Percentiles rank a stretch among this genome's conserved stretches.
Evolutionary conservation across 441 rosid species (phyloP).

Genomic region (Cnidoscolus chayamansa): DNA sequence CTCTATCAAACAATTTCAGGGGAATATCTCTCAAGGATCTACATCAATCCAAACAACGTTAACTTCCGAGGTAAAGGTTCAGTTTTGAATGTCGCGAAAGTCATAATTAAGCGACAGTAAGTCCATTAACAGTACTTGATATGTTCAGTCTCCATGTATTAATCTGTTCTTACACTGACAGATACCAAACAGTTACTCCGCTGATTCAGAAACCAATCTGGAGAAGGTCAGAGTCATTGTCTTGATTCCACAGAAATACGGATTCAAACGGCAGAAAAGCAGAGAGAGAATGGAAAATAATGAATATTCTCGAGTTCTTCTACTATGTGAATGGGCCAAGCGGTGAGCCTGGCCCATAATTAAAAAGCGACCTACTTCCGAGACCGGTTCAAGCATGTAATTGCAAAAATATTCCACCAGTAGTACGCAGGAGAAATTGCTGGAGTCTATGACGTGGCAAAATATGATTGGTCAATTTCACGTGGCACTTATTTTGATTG

Average conservation of each 20-base stretch:
- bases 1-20: no score
- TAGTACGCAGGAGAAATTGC: background rate
- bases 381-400: conserved; percentile 17
- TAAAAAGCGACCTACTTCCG: background rate
- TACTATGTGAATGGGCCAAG: no score
- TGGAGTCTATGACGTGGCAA: conserved; percentile 37
- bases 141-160: background rate
- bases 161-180: no score
- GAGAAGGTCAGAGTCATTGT: background rate
- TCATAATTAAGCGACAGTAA: background rate
- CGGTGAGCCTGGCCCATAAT: background rate
- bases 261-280: background rate
- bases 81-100: background rate
- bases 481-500: conserved; percentile 54
- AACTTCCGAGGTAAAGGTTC: background rate
- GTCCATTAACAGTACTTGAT: background rate
- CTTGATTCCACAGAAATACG: background rate
- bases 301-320: no score
- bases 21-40: background rate
- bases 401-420: background rate
- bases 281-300: background rate
- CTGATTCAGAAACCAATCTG: background rate
- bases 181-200: background rate
- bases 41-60: background rate
- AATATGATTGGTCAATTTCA: conserved; percentile 22